Conservation (phyloP, 208 protist species). For the Trypanosoma vivax region DNA sequence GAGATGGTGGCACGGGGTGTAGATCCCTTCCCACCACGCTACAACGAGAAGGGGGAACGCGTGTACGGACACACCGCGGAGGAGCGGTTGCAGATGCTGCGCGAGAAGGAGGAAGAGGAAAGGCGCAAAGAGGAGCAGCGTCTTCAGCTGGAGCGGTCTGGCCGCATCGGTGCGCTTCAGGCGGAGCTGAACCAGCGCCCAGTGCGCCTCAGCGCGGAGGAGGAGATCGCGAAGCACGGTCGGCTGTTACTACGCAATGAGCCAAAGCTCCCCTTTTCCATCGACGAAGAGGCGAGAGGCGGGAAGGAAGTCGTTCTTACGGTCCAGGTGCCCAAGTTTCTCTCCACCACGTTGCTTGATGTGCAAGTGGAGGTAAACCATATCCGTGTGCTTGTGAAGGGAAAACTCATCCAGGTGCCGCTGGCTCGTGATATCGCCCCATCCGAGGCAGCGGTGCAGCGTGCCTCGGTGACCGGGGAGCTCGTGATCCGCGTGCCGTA, state of each 20-base stretch:
- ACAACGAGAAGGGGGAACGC: slow-evolving; percentile 86
- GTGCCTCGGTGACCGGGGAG: slow-evolving; percentile 67
- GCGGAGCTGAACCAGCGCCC: slow-evolving; percentile 48
- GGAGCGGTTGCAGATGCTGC: slow-evolving; percentile 83
- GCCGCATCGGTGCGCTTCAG: slow-evolving; percentile 51
- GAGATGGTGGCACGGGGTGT: slow-evolving; percentile 67
- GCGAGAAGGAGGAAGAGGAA: slow-evolving; percentile 72
- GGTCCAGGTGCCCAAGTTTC: slow-evolving; percentile 87
- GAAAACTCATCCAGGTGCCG: slow-evolving; percentile 90
- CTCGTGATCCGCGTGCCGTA: slow-evolving; percentile 80
- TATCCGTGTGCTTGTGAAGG: slow-evolving; percentile 89
- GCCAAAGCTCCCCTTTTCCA: slow-evolving; percentile 77
- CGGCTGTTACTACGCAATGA: slow-evolving; percentile 90
- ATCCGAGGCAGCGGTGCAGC: slow-evolving; percentile 56
- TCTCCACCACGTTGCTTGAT: slow-evolving; percentile 91
- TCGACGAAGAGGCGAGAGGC: slow-evolving; percentile 61
- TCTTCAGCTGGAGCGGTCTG: slow-evolving; percentile 25
- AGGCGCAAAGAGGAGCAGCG: slow-evolving; percentile 20
- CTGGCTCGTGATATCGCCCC: slow-evolving; percentile 77
- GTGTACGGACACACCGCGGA: slow-evolving; percentile 88
- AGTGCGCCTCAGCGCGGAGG: slow-evolving; percentile 61
- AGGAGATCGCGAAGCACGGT: slow-evolving; percentile 85
- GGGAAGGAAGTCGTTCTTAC: slow-evolving; percentile 65
- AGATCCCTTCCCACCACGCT: slow-evolving; percentile 71
- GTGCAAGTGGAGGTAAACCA: slow-evolving; percentile 91